These are phyloP conservation scores for Alternaria sp. DNA, from an alignment of 2,329 filamentous ascomycete genomes.

Conservation along the genomic window DNA sequence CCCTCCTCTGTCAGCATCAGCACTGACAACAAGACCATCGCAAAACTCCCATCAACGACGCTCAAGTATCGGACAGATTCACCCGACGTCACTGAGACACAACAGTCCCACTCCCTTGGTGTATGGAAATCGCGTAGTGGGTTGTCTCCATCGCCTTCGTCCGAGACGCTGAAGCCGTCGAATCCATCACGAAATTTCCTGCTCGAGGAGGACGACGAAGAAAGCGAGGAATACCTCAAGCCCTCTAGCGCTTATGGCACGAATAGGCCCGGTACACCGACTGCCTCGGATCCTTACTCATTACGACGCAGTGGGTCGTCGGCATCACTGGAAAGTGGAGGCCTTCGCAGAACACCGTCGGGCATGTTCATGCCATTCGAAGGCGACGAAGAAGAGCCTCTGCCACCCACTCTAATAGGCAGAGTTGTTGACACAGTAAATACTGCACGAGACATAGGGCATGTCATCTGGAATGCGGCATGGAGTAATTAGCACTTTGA, in stretches of 20 bases:
- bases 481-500: conserved; percentile 59
- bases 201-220: conserved; percentile 65
- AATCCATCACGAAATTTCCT: conserved; percentile 72
- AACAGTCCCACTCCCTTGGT: conserved; percentile 53
- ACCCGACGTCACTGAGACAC: conserved; percentile 70
- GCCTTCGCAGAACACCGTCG: conserved; percentile 80
- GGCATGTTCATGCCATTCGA: conserved; percentile 94
- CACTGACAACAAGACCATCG: conserved; percentile 82
- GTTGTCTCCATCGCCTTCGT: conserved; percentile 78
- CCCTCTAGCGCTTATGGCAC: conserved; percentile 49
- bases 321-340: conserved; percentile 48
- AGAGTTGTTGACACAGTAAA: conserved; percentile 82
- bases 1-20: conserved; percentile 65
- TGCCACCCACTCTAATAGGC: conserved; percentile 72
- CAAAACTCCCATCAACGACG: conserved; percentile 86
- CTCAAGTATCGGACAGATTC: conserved; percentile 85
- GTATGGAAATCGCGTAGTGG: conserved; percentile 55
- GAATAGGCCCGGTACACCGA: conserved; percentile 48
- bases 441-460: conserved; percentile 70
- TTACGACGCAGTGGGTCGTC: conserved; percentile 27
- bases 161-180: conserved; percentile 80
- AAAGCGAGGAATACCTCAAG: conserved; percentile 57
- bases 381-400: conserved; percentile 71
- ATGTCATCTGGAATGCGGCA: conserved; percentile 73
- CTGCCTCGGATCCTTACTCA: conserved; percentile 40